Conservation (phyloP, 140 eudicot species). For the Oenanthe javanica region DNA sequence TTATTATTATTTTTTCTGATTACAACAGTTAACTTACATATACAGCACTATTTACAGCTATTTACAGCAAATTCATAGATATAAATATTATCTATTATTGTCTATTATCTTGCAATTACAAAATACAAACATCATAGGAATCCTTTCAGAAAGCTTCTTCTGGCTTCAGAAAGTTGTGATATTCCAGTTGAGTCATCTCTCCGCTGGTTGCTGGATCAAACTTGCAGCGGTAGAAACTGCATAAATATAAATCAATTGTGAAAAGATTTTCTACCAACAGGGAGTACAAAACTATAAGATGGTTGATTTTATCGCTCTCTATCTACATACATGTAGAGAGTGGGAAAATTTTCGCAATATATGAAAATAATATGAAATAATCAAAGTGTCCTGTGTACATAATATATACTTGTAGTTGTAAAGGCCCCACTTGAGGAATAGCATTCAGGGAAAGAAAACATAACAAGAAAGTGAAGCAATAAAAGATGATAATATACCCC, state of each 20-base stretch:
- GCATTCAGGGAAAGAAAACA: neutral
- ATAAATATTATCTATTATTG: neutral
- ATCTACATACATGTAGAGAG: neutral
- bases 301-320: neutral
- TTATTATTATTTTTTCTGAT: neutral
- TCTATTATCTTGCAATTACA: neutral
- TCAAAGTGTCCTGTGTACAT: neutral
- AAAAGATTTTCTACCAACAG: neutral
- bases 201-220: constrained; percentile 71
- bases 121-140: neutral
- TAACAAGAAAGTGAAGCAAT: neutral
- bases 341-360: no score
- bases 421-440: neutral
- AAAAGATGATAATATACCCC: neutral
- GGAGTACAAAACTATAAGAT: neutral
- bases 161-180: constrained; percentile 70
- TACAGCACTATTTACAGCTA: constrained; percentile 3
- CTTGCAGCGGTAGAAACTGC: constrained; percentile 84
- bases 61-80: constrained; percentile 1
- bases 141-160: constrained; percentile 44
- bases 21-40: neutral
- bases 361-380: no score
- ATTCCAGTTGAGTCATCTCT: constrained; percentile 90
- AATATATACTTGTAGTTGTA: neutral
- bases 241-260: neutral